Evolutionary conservation across 2,329 filamentous ascomycete species (phyloP).

Genomic region (Beauveria bassiana): DNA sequence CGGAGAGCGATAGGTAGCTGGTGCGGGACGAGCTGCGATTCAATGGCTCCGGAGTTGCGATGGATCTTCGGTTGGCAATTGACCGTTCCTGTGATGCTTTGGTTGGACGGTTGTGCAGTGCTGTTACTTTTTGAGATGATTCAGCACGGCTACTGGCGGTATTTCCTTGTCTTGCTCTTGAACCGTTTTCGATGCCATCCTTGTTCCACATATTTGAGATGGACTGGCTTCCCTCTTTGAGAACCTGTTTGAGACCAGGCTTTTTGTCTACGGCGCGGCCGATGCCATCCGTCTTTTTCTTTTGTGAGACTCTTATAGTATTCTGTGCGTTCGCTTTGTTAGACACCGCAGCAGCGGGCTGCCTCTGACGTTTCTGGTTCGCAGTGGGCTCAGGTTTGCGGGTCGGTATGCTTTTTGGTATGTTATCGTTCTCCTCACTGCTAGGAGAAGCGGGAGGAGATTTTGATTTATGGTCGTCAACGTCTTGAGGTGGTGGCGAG

Average conservation of each 20-base stretch:
- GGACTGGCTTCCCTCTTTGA: slow-evolving; percentile 42
- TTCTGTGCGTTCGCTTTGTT: slow-evolving; percentile 18
- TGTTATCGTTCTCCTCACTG: not conserved
- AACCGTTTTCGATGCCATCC: slow-evolving; percentile 25
- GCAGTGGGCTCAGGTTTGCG: slow-evolving; percentile 17
- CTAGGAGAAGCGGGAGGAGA: not conserved
- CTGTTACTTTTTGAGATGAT: slow-evolving; percentile 12
- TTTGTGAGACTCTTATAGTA: slow-evolving; percentile 15
- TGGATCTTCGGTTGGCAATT: not conserved
- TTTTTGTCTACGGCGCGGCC: slow-evolving; percentile 33
- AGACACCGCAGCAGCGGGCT: slow-evolving; percentile 16
- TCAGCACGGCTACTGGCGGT: slow-evolving; percentile 11
- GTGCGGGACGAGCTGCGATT: slow-evolving; percentile 36
- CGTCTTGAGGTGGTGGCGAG: not conserved
- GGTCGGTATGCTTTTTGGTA: not conserved
- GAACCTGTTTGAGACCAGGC: slow-evolving; percentile 38
- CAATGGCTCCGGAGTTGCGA: slow-evolving; percentile 21
- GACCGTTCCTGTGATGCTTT: slow-evolving; percentile 4
- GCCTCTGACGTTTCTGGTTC: slow-evolving; percentile 38
- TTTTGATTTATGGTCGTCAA: not conserved
- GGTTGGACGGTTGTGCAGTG: slow-evolving; percentile 7
- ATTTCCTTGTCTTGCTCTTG: slow-evolving; percentile 21
- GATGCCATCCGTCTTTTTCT: slow-evolving; percentile 6
- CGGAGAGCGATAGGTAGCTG: slow-evolving; percentile 43
- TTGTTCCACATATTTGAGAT: slow-evolving; percentile 43